These are phyloP conservation scores for Cercospora brassicicola DNA, from an alignment of 2,329 filamentous ascomycete species.

Conservation along the genomic window DNA sequence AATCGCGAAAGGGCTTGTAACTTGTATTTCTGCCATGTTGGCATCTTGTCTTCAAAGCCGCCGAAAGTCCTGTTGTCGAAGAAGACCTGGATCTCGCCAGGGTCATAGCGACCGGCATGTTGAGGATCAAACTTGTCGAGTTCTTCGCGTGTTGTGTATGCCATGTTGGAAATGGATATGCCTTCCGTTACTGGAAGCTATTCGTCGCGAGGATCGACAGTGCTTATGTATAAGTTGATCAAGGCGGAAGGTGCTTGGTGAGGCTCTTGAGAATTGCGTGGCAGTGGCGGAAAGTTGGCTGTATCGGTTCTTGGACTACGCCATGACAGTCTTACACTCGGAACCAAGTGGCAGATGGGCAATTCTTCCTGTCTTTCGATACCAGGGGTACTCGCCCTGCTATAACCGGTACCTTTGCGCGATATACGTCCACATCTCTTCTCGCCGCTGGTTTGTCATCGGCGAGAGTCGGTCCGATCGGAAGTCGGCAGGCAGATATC, in stretches of 20 bases:
- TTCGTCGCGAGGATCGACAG: not conserved
- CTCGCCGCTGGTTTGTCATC: not conserved
- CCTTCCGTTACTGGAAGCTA: not conserved
- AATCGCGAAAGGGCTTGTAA: conserved; percentile 31
- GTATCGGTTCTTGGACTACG: conserved; percentile 1
- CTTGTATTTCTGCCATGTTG: conserved; percentile 31
- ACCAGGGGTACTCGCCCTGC: not conserved
- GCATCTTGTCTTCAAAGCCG: conserved; percentile 31
- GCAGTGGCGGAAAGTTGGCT: conserved; percentile 4
- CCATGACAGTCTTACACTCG: conserved; percentile 23
- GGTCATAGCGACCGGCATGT: conserved; percentile 33
- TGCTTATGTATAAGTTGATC: not conserved
- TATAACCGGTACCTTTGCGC: not conserved
- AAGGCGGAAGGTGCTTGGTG: not conserved
- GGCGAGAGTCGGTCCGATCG: conserved; percentile 6
- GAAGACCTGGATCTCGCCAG: conserved; percentile 36
- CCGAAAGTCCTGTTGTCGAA: conserved; percentile 36
- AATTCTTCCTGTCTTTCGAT: not conserved
- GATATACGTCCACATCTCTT: conserved; percentile 1
- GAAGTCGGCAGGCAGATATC: not conserved
- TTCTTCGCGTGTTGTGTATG: conserved; percentile 7
- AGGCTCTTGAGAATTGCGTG: not conserved
- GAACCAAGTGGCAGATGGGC: not conserved
- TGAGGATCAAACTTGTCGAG: conserved; percentile 32
- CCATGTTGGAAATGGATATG: not conserved